These are phyloP conservation scores for Camelina laxa DNA, from an alignment of 345 rosid genomes.

Conservation along the genomic window DNA sequence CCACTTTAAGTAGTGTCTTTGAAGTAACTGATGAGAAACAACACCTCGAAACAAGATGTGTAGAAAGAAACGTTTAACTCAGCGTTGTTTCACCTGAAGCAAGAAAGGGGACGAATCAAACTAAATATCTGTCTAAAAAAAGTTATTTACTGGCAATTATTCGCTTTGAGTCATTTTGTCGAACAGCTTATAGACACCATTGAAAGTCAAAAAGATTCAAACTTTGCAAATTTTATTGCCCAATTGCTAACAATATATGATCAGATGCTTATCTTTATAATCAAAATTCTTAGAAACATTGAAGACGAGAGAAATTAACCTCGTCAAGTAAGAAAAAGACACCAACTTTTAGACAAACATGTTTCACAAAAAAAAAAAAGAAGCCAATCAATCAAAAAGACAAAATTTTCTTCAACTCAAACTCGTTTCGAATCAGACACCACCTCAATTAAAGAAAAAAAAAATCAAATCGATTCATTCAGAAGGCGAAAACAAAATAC, in stretches of 20 bases:
- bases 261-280: conserved; percentile 3
- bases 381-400: no score
- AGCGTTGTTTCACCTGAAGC: conserved; percentile 42
- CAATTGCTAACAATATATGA: neutral
- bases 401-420: no score
- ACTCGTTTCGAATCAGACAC: no score
- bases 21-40: conserved; percentile 50
- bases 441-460: no score
- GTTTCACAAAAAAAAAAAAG: no score
- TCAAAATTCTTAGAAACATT: neutral
- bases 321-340: conserved; percentile 1
- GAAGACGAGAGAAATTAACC: neutral
- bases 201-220: neutral
- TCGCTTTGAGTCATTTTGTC: conserved; percentile 37
- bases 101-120: neutral
- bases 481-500: no score
- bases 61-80: conserved; percentile 33
- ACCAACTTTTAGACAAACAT: no score
- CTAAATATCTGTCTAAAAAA: no score
- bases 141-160: no score
- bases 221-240: neutral
- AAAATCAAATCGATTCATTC: no score
- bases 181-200: conserved; percentile 24
- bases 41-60: conserved; percentile 45
- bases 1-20: conserved; percentile 56